phyloP scores from a whole-genome alignment of 495 filamentous ascomycete genomes.

The Penicillium roqueforti region DNA sequence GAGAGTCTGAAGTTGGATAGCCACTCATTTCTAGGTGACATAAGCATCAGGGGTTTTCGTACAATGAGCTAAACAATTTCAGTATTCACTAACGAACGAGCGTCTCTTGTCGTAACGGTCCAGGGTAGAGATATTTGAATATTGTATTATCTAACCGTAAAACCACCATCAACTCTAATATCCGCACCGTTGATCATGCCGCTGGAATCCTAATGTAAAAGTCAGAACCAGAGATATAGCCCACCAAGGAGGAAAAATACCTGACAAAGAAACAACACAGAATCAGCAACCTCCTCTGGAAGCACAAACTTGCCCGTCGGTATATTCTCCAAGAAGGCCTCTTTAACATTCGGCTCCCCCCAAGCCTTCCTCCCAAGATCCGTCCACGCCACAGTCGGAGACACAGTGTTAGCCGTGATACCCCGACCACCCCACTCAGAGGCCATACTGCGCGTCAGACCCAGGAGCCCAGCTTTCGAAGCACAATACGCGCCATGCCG shows the following conservation, averaged over 20 bases:
- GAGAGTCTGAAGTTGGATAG: no score
- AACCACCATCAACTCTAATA: conserved; percentile 41
- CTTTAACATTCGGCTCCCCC: conserved; percentile 29
- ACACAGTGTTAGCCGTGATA: conserved; percentile 37
- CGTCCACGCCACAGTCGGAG: conserved; percentile 43
- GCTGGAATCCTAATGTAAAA: conserved; percentile 34
- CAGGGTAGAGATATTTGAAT: background rate
- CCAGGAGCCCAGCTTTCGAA: conserved; percentile 45
- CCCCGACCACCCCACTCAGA: conserved; percentile 37
- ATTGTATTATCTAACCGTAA: conserved; percentile 33
- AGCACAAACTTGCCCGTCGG: conserved; percentile 42
- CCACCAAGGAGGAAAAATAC: conserved; percentile 9
- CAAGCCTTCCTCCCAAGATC: conserved; percentile 38
- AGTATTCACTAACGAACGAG: no score
- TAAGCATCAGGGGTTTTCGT: no score
- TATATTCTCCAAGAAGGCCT: conserved; percentile 35
- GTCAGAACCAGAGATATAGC: conserved; percentile 7
- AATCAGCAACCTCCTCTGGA: conserved; percentile 41
- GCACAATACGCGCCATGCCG: conserved; percentile 46
- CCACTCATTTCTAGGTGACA: no score
- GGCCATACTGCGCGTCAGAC: conserved; percentile 48
- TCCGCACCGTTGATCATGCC: conserved; percentile 45
- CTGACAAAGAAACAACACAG: conserved; percentile 37
- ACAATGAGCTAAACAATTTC: no score
- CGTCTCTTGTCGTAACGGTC: background rate